Conservation (phyloP, 1,284 basidiomycete genomes). For the Malassezia restricta region DNA sequence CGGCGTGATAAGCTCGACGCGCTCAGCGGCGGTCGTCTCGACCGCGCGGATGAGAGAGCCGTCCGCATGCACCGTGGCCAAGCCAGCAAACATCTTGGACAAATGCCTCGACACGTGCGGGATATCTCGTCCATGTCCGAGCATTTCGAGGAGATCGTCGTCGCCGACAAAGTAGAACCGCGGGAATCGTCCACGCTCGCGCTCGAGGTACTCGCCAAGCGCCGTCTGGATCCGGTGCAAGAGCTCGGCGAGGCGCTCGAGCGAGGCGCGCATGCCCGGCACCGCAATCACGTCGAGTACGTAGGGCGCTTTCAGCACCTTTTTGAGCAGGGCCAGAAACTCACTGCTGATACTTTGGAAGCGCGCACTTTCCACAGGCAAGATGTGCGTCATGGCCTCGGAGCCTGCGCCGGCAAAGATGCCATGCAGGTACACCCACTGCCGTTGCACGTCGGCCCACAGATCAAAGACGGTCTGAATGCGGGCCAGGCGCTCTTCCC, state of each 20-base stretch:
- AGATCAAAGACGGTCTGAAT: slow-evolving; percentile 76
- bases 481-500: slow-evolving; percentile 46
- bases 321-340: slow-evolving; percentile 97
- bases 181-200: slow-evolving; percentile 81
- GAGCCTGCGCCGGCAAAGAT: slow-evolving; percentile 98
- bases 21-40: slow-evolving; percentile 67
- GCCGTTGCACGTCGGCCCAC: slow-evolving; percentile 98
- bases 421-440: slow-evolving; percentile 98
- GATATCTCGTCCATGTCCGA: slow-evolving; percentile 98
- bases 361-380: slow-evolving; percentile 88
- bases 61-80: slow-evolving; percentile 77
- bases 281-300: slow-evolving; percentile 95
- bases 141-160: slow-evolving; percentile 95
- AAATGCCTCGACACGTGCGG: slow-evolving; percentile 93
- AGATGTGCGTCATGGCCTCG: slow-evolving; percentile 55
- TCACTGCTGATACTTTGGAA: slow-evolving; percentile 99
- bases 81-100: slow-evolving; percentile 99
- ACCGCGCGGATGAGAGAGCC: slow-evolving; percentile 26
- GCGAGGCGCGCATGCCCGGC: slow-evolving; percentile 83
- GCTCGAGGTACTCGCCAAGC: slow-evolving; percentile 93
- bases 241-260: slow-evolving; percentile 89
- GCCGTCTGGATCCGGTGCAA: slow-evolving; percentile 99
- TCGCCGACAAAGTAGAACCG: slow-evolving; percentile 99
- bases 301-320: slow-evolving; percentile 97
- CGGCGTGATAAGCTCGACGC: slow-evolving; percentile 68